phyloP scores from a whole-genome alignment of 768 basidiomycete species.

The Boletus rubropictus region DNA sequence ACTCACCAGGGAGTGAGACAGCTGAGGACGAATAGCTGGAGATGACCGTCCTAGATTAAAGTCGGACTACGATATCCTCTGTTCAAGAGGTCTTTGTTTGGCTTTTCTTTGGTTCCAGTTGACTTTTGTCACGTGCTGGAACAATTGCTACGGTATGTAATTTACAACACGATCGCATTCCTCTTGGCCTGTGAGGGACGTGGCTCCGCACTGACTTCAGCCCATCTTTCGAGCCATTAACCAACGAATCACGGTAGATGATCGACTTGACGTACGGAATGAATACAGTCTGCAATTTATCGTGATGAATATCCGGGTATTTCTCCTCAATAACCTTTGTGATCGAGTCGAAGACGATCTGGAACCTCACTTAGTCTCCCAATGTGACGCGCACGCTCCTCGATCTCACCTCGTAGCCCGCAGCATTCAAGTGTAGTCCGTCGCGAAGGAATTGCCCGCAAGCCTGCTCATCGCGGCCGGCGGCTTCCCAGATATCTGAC shows the following conservation, averaged over 20 bases:
- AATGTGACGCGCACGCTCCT: not conserved
- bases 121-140: slow-evolving; percentile 36
- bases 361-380: slow-evolving; percentile 1
- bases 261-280: slow-evolving; percentile 55
- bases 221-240: slow-evolving; percentile 21
- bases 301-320: slow-evolving; percentile 67
- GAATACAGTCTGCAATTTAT: slow-evolving; percentile 54
- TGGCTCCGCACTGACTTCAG: slow-evolving; percentile 14
- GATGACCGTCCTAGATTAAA: slow-evolving; percentile 14
- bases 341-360: slow-evolving; percentile 66
- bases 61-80: slow-evolving; percentile 22
- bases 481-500: slow-evolving; percentile 65
- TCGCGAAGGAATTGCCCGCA: slow-evolving; percentile 56
- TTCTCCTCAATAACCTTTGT: slow-evolving; percentile 48
- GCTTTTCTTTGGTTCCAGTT: slow-evolving; percentile 50
- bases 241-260: not conserved
- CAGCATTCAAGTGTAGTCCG: slow-evolving; percentile 75
- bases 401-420: slow-evolving; percentile 62
- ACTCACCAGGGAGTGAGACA: slow-evolving; percentile 12
- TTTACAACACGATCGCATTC: slow-evolving; percentile 4
- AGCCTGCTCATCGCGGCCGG: slow-evolving; percentile 52
- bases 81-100: slow-evolving; percentile 26
- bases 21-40: not conserved
- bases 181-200: slow-evolving; percentile 20
- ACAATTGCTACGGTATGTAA: slow-evolving; percentile 14